phyloP scores from a whole-genome alignment of 192 early-diverging fungal genomes.

The Backusella macrospora region DNA sequence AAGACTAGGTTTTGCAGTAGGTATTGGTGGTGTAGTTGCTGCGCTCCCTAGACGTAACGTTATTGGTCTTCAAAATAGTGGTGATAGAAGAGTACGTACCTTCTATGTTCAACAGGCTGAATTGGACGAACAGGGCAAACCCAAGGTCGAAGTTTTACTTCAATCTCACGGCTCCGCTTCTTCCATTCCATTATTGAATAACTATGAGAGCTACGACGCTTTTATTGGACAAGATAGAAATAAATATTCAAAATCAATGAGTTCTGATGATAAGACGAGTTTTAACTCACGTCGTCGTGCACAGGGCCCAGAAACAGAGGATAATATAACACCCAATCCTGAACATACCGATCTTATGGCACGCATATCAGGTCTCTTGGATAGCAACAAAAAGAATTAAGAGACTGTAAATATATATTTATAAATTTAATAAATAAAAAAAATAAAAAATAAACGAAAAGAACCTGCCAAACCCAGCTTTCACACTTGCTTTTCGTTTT shows the following conservation, averaged over 20 bases:
- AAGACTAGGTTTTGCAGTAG: conserved; percentile 54
- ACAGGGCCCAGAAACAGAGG: conserved; percentile 2
- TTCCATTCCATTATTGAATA: not conserved
- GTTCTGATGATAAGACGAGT: conserved; percentile 12
- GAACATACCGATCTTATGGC: conserved; percentile 25
- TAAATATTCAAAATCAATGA: not conserved
- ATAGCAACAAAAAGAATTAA: conserved; percentile 5
- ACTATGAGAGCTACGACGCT: conserved; percentile 2
- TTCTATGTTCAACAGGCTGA: conserved; percentile 69
- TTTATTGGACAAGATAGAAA: not conserved
- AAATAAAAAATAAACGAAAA: not conserved
- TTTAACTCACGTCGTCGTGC: not conserved
- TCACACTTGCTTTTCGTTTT: not conserved
- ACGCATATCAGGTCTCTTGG: conserved; percentile 25
- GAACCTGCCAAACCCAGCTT: not conserved
- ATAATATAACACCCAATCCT: conserved; percentile 30
- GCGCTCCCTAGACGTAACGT: conserved; percentile 42
- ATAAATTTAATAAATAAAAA: conserved; percentile 15
- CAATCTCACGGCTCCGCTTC: not conserved
- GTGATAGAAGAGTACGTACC: conserved; percentile 44
- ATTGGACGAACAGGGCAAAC: conserved; percentile 51
- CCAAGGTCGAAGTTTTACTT: conserved; percentile 34
- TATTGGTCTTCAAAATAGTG: conserved; percentile 8
- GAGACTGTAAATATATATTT: conserved; percentile 6
- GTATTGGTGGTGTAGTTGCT: conserved; percentile 68